phyloP scores from a whole-genome alignment of 1,139 yeast genomes.

The Magnusiomyces tetraspermus region DNA sequence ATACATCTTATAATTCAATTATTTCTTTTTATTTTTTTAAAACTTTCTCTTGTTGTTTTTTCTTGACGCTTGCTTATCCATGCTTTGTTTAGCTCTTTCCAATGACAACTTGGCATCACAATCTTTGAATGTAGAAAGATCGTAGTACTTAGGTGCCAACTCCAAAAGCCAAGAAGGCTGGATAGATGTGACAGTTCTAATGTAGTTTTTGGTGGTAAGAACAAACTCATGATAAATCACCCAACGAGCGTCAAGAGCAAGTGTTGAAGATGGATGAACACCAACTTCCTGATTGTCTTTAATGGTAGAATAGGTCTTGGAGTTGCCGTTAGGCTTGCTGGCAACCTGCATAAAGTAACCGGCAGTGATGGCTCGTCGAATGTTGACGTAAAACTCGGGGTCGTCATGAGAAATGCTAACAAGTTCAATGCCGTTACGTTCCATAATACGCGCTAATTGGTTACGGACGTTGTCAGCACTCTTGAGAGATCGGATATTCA shows the following conservation, averaged over 20 bases:
- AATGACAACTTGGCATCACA: slow-evolving; percentile 79
- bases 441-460: slow-evolving; percentile 79
- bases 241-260: slow-evolving; percentile 84
- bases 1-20: no score
- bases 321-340: slow-evolving; percentile 37
- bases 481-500: slow-evolving; percentile 71
- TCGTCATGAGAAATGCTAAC: slow-evolving; percentile 62
- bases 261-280: slow-evolving; percentile 85
- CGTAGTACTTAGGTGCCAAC: slow-evolving; percentile 77
- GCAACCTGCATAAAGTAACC: slow-evolving; percentile 99
- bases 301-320: slow-evolving; percentile 75
- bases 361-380: slow-evolving; percentile 77
- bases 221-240: slow-evolving; percentile 93
- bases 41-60: not conserved
- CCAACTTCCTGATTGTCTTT: slow-evolving; percentile 94
- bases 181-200: slow-evolving; percentile 86
- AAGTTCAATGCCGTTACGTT: slow-evolving; percentile 63
- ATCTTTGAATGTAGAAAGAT: slow-evolving; percentile 61
- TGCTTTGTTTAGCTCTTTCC: slow-evolving; percentile 46
- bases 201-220: slow-evolving; percentile 83
- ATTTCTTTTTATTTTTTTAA: not conserved
- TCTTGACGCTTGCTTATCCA: slow-evolving; percentile 5
- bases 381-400: slow-evolving; percentile 54
- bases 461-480: slow-evolving; percentile 79
- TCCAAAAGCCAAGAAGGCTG: slow-evolving; percentile 89